Base-by-base conservation (phyloP, 768 basidiomycete genomes). In the Rhodosporidiobolus sp. region DNA sequence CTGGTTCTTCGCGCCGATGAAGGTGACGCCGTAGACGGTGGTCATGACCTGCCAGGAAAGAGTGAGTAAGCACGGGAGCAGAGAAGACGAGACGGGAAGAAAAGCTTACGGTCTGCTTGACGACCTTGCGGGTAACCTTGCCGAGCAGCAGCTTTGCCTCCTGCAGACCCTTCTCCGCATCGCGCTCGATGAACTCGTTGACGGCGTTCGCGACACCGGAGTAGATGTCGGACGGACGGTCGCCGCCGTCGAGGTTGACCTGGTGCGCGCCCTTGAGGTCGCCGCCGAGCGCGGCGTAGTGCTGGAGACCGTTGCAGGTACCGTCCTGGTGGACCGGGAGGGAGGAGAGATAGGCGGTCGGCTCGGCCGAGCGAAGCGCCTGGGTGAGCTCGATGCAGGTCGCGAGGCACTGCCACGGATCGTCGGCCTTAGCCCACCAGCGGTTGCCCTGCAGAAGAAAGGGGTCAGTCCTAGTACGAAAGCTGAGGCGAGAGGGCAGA, bases 261-360 rank as follows among this genome's bases (percentile, higher is more conserved):
- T 97, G 94, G 69, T 84, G 83, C 1, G 96, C 96, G 69, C 96
- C 96, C 46, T 86, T 84, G 20, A 85, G 84, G 79, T 98, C 96
- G 10, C 96, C 95, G 55, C 96, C 96, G 8, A 99, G 87, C 0
- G 96, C 96, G 11, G 96, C 96, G 78, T 99, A 99, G 81, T 99
- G 95, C 82, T 99, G 96, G 74, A 99, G 84, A 35, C 95, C 96
- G 77, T 99, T 99, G 78, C 96, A 99, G 0, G 96, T 97, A 6
- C 96, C 95, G 76, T 99, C 96, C 81, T 98, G 95, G 80, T 99
- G 96, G 11, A 97, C 86, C 0, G 96, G 96, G n/a, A 96, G 84
- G 26, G 83, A 81, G 6, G 88, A 92, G 77, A 84, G 81, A 81
- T 83, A 89, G 28, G 81, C 79, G 71, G 84, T 85, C 0, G 86